phyloP scores from a whole-genome alignment of 768 basidiomycete species.

The Clitopilus hobsonii region DNA sequence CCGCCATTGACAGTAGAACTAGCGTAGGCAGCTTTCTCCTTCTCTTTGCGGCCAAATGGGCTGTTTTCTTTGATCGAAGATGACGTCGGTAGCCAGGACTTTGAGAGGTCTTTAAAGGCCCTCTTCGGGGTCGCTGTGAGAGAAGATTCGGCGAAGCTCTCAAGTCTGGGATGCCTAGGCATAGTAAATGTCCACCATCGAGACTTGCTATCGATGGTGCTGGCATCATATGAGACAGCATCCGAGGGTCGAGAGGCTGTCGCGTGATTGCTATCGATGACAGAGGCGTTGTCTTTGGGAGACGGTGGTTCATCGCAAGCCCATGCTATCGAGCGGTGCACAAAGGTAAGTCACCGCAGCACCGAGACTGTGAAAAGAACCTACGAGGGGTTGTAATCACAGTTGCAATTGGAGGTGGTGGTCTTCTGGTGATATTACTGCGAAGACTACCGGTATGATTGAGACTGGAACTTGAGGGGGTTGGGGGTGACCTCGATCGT shows the following conservation, averaged over 20 bases:
- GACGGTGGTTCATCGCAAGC: slow-evolving; percentile 81
- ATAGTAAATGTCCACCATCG: slow-evolving; percentile 77
- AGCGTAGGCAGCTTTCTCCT: slow-evolving; percentile 20
- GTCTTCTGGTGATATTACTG: slow-evolving; percentile 21
- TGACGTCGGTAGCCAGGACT: slow-evolving; percentile 47
- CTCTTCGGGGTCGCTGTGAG: slow-evolving; percentile 21
- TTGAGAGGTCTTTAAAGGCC: slow-evolving; percentile 38
- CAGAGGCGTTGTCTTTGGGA: slow-evolving; percentile 41
- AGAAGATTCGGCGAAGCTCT: slow-evolving; percentile 14
- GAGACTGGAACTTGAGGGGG: slow-evolving; percentile 30
- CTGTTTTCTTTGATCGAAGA: slow-evolving; percentile 29
- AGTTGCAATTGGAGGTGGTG: slow-evolving; percentile 42
- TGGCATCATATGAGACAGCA: slow-evolving; percentile 48
- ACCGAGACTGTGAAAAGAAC: slow-evolving; percentile 18
- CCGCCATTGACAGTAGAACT: slow-evolving; percentile 5
- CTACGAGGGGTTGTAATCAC: slow-evolving; percentile 71
- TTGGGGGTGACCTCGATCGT: slow-evolving; percentile 25
- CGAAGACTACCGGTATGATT: slow-evolving; percentile 26
- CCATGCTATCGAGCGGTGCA: slow-evolving; percentile 52
- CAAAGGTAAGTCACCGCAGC: not conserved
- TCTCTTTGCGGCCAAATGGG: slow-evolving; percentile 30
- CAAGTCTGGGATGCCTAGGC: slow-evolving; percentile 35
- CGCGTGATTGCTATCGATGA: slow-evolving; percentile 22
- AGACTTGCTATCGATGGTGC: slow-evolving; percentile 36
- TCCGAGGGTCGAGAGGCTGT: slow-evolving; percentile 45